A percentile compares a stretch with the other conserved stretches of the same genome.
phyloP scores from a whole-genome alignment of 2,329 filamentous ascomycete genomes.

The Scytalidium sp. region DNA sequence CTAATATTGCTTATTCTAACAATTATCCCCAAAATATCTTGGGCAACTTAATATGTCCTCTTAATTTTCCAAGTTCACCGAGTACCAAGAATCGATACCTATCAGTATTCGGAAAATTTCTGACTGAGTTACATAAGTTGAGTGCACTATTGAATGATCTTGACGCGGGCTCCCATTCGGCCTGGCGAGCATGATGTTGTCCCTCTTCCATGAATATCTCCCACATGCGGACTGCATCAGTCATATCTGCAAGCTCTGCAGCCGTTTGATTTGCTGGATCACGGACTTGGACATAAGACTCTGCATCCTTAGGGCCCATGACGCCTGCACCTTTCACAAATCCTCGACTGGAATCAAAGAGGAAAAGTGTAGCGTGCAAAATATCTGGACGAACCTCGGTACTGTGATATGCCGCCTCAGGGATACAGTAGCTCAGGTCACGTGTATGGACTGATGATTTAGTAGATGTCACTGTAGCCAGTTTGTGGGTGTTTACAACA shows the following conservation, averaged over 20 bases:
- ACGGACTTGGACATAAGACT: conserved; percentile 15
- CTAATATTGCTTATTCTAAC: too few species aligned
- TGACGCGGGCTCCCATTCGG: conserved; percentile 5
- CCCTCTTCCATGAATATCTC: conserved; percentile 1
- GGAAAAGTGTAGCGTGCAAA: conserved; percentile 33
- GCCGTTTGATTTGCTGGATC: conserved; percentile 19
- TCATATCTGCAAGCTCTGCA: conserved; percentile 13
- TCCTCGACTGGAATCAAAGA: conserved; percentile 32
- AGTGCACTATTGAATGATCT: too few species aligned
- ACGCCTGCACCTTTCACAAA: conserved; percentile 28
- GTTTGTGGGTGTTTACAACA: conserved; percentile 21
- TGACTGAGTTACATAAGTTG: too few species aligned
- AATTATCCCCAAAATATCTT: too few species aligned
- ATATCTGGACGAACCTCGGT: conserved; percentile 23
- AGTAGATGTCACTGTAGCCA: conserved; percentile 11
- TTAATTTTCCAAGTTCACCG: too few species aligned
- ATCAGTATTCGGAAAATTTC: too few species aligned
- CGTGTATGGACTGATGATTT: conserved; percentile 12
- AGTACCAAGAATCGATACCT: too few species aligned
- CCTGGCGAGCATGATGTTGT: conserved; percentile 4
- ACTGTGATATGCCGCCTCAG: conserved; percentile 27
- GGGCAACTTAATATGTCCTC: too few species aligned
- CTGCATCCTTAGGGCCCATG: conserved; percentile 27
- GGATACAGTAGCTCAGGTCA: conserved; percentile 26
- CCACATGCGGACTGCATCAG: conserved; percentile 13